Base-by-base conservation (phyloP, 2,329 filamentous ascomycete species). In the Tolypocladium amazonense region DNA sequence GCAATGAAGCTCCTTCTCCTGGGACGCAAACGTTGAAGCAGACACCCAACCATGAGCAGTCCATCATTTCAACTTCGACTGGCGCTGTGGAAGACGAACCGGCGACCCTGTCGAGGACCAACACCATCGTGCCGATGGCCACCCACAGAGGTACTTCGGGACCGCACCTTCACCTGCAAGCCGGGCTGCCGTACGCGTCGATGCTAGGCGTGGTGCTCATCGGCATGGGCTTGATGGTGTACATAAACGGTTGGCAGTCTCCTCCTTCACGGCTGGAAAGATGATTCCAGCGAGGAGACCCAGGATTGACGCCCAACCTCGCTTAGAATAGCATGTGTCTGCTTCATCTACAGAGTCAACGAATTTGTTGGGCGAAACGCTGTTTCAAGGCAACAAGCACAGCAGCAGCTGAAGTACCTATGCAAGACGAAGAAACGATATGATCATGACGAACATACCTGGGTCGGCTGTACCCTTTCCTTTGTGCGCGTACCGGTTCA, bases 181-280 rank as follows among this genome's bases (percentile, higher is more conserved):
- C 86, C 54, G 80, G 82, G 59, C 78, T 89, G 61, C 90, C 90
- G 20, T 93, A 92, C 69, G 87, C 88, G 47, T 92, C 88, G 2
- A 91, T 93, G 83, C 75, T 94, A 54, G 88, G 90, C 14, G 90
- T 94, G 38, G 89, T 94, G 33, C 73, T 94, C 59, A 77, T 94
- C 62, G 90, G 90, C 38, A 88, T 94, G 76, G 88, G 90, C 18
- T 72, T 94, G 64, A 94, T 94, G 90, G 89, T 88, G 50, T 92
- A 92, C 73, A 80, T 94, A 66, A 94, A 94, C 69, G 88, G 88
- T 57, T 93, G 89, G 89, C 88, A 91, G 67, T 47, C 68, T 27
- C 67, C 72, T 57, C 67, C 73, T 45, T 64, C 72, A 4, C 67
- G 65, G 27, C 57, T 71, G 56, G 72, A 75, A 60, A 66, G 67